phyloP scores from a whole-genome alignment of 208 protist genomes.

The Trypanosoma cruzi region DNA sequence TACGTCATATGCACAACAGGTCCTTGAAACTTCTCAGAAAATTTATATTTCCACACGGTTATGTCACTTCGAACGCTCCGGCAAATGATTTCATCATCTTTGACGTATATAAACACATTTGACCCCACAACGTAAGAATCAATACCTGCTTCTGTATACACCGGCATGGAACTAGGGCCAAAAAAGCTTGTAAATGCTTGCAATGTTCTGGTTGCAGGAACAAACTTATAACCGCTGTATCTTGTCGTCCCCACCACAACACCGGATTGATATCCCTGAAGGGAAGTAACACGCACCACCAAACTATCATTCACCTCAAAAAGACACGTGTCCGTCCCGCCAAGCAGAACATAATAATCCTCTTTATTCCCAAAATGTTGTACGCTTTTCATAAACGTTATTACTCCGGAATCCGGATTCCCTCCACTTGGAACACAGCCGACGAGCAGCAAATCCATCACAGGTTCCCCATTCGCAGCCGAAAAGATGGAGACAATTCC shows the following conservation, averaged over 20 bases:
- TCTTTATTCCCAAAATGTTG: constrained; percentile 12
- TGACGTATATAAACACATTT: constrained; percentile 28
- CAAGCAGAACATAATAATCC: constrained; percentile 27
- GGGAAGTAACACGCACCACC: constrained; percentile 2
- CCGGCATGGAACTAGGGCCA: not conserved
- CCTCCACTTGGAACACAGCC: not conserved
- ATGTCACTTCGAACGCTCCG: constrained; percentile 30
- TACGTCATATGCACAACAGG: constrained; percentile 27
- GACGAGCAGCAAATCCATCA: constrained; percentile 9
- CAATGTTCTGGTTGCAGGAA: constrained; percentile 1
- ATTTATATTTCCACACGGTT: constrained; percentile 16
- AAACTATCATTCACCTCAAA: constrained; percentile 29
- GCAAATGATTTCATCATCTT: constrained; percentile 10
- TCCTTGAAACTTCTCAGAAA: constrained; percentile 9
- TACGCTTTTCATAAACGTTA: constrained; percentile 18
- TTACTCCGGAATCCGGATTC: not conserved
- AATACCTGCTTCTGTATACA: constrained; percentile 11
- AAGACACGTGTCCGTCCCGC: constrained; percentile 17
- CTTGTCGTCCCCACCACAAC: constrained; percentile 9
- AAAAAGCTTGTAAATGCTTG: constrained; percentile 23
- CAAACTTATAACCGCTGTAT: constrained; percentile 20
- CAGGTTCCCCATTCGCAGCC: constrained; percentile 1
- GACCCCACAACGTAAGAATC: constrained; percentile 22
- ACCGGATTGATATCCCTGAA: not conserved
- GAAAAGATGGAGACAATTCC: constrained; percentile 7